Conservation (phyloP, 2,329 filamentous ascomycete genomes). For the Emydomyces testavorans region DNA sequence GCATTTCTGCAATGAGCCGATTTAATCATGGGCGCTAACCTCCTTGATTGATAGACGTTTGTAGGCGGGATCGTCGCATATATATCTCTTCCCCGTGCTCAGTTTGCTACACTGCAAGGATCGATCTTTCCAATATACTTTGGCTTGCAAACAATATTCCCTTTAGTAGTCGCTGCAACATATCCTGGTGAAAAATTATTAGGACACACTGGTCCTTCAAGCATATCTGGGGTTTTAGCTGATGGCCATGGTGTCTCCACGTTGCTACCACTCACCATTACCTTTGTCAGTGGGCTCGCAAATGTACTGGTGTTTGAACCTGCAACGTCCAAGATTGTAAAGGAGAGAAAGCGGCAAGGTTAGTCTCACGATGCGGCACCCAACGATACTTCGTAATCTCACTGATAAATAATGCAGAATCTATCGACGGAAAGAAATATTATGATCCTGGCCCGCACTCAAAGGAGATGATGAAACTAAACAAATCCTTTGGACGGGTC, state of each 20-base stretch:
- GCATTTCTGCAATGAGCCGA: constrained; percentile 11
- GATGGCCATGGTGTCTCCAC: constrained; percentile 52
- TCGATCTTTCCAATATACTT: constrained; percentile 77
- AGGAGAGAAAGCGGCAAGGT: constrained; percentile 68
- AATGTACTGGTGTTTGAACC: constrained; percentile 67
- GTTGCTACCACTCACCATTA: constrained; percentile 55
- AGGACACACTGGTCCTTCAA: constrained; percentile 28
- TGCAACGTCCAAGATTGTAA: constrained; percentile 61
- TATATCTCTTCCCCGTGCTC: constrained; percentile 60
- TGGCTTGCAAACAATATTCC: constrained; percentile 63
- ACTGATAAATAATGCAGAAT: constrained; percentile 42
- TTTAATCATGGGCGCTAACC: constrained; percentile 4
- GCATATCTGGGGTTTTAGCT: constrained; percentile 48
- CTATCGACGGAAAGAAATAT: constrained; percentile 77
- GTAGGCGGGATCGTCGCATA: constrained; percentile 62
- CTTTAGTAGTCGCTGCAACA: constrained; percentile 63
- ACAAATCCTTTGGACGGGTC: constrained; percentile 64
- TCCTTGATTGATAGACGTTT: constrained; percentile 52
- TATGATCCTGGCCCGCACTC: constrained; percentile 70
- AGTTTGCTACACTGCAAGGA: constrained; percentile 71
- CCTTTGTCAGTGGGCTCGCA: constrained; percentile 56
- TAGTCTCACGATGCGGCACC: constrained; percentile 22
- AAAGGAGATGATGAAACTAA: constrained; percentile 68
- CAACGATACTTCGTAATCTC: neutral
- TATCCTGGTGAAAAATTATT: constrained; percentile 52